Evolutionary conservation across 2,329 filamentous ascomycete genomes (phyloP).

Genomic region (Curvularia sp.): DNA sequence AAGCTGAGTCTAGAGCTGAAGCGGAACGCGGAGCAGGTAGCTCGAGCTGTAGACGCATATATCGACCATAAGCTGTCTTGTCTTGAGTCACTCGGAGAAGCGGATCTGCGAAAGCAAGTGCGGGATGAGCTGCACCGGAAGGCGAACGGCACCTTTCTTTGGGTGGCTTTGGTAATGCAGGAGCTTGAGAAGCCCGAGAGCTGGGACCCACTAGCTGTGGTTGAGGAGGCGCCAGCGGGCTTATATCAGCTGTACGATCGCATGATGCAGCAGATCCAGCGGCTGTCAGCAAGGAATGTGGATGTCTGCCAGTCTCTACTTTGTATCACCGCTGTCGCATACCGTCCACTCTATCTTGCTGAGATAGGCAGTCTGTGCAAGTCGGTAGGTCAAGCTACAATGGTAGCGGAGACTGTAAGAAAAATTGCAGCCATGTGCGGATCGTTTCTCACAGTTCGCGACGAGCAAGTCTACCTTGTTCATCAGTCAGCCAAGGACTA

Average conservation of each 20-base stretch:
- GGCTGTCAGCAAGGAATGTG: no score
- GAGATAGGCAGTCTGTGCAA: no score
- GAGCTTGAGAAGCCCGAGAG: slow-evolving; percentile 34
- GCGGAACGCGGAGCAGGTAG: slow-evolving; percentile 45
- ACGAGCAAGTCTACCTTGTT: not conserved
- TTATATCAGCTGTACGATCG: no score
- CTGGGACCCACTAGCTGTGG: no score
- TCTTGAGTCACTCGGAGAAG: slow-evolving; percentile 12
- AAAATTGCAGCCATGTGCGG: slow-evolving; percentile 49
- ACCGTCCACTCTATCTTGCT: no score
- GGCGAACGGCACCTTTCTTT: slow-evolving; percentile 15
- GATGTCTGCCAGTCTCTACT: no score
- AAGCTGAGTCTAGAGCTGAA: slow-evolving; percentile 46
- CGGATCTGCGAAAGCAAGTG: no score
- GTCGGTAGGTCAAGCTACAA: no score
- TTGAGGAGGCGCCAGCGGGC: no score
- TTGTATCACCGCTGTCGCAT: no score
- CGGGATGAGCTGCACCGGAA: no score
- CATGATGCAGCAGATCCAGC: no score
- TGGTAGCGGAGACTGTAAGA: slow-evolving; percentile 1
- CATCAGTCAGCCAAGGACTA: slow-evolving; percentile 44
- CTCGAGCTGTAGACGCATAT: slow-evolving; percentile 40
- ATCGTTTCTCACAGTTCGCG: slow-evolving; percentile 34
- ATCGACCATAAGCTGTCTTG: not conserved
- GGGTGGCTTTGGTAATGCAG: slow-evolving; percentile 44